Conservation (phyloP, 768 basidiomycete species). For the Boletus tylopilopsis region DNA sequence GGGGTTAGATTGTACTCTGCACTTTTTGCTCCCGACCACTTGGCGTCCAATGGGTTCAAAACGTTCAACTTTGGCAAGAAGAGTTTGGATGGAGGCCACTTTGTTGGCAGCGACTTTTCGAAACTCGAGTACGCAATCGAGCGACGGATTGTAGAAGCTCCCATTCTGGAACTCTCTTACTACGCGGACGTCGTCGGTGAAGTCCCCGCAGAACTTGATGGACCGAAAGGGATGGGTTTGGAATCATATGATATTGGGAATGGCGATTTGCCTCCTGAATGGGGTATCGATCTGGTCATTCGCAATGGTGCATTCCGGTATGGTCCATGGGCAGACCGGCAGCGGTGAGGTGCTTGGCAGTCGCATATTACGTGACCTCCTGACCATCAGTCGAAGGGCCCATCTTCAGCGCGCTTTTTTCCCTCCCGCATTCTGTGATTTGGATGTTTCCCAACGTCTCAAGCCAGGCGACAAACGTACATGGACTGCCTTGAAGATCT, state of each 20-base stretch:
- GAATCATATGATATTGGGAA: slow-evolving; percentile 76
- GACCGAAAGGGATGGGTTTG: slow-evolving; percentile 29
- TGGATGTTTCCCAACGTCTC: slow-evolving; percentile 52
- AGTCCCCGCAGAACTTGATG: slow-evolving; percentile 46
- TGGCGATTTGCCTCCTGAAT: slow-evolving; percentile 84
- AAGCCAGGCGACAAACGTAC: slow-evolving; percentile 75
- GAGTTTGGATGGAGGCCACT: slow-evolving; percentile 50
- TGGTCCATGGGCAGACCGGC: slow-evolving; percentile 96
- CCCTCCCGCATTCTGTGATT: slow-evolving; percentile 71
- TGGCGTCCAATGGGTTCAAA: neutral
- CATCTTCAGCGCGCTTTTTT: slow-evolving; percentile 82
- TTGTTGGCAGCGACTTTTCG: slow-evolving; percentile 51
- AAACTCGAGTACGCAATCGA: slow-evolving; percentile 84
- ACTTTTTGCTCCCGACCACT: slow-evolving; percentile 27
- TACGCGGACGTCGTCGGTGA: slow-evolving; percentile 82
- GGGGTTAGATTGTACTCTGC: slow-evolving; percentile 42
- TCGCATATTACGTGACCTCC: neutral
- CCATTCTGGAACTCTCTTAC: slow-evolving; percentile 75
- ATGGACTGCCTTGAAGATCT: slow-evolving; percentile 79
- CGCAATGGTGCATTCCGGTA: slow-evolving; percentile 74
- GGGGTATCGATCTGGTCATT: slow-evolving; percentile 87
- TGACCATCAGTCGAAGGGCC: slow-evolving; percentile 38
- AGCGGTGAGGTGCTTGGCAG: slow-evolving; percentile 49
- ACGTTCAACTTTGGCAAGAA: slow-evolving; percentile 16
- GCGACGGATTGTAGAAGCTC: slow-evolving; percentile 75